Percentiles rank a stretch among this genome's conserved stretches.
Evolutionary conservation across 805 yeast species (phyloP).

Genomic region (Kodamaea fukazawae): DNA sequence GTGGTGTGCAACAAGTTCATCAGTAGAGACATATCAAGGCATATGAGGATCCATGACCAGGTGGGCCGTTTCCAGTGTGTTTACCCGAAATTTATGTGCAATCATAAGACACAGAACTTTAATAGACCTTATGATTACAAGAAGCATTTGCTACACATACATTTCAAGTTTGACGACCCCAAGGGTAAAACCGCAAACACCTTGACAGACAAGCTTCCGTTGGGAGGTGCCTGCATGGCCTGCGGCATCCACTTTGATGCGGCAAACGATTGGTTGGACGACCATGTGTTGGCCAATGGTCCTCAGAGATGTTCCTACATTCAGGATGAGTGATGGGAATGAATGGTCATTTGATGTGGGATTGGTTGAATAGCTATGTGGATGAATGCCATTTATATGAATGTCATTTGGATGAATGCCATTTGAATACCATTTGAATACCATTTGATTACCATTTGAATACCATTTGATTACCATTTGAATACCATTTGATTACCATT

Average conservation of each 20-base stretch:
- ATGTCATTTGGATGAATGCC: no score
- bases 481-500: no score
- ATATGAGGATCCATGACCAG: slow-evolving; percentile 43
- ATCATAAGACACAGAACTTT: slow-evolving; percentile 41
- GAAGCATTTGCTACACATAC: slow-evolving; percentile 42
- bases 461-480: no score
- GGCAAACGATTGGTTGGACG: slow-evolving; percentile 56
- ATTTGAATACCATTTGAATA: no score
- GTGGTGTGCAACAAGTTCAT: slow-evolving; percentile 40
- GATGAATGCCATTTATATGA: no score
- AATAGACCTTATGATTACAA: slow-evolving; percentile 47
- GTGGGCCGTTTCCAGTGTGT: slow-evolving; percentile 43
- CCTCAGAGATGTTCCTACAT: slow-evolving; percentile 8
- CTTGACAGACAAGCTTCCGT: slow-evolving; percentile 40
- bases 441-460: no score
- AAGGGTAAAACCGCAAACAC: slow-evolving; percentile 38
- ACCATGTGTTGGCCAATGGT: slow-evolving; percentile 44
- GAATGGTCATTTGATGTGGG: no score
- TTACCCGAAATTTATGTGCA: slow-evolving; percentile 38
- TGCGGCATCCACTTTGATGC: slow-evolving; percentile 46
- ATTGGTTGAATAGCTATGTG: no score
- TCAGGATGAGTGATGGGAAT: no score
- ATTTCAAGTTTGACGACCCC: slow-evolving; percentile 42
- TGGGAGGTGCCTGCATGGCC: slow-evolving; percentile 36
- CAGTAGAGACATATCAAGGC: slow-evolving; percentile 40